A percentile compares a stretch with the other conserved stretches of the same genome.
phyloP scores from a whole-genome alignment of 2,329 filamentous ascomycete species.

The Spiromastix sp. region DNA sequence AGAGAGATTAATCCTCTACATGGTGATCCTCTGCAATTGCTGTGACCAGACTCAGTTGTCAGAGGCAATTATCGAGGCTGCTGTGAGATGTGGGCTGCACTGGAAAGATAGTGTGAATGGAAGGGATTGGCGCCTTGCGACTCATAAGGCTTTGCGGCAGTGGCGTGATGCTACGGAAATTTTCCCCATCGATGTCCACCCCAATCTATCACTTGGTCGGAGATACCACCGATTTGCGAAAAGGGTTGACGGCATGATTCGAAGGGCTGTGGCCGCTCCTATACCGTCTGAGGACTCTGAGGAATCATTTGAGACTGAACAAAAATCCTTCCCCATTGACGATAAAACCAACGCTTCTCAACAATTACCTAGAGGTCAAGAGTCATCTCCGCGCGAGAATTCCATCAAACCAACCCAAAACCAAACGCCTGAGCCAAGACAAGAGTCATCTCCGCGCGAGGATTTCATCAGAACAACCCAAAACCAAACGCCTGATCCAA shows the following conservation, averaged over 20 bases:
- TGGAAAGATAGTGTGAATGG: slow-evolving; percentile 18
- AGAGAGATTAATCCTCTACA: slow-evolving; percentile 27
- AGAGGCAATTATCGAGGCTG: slow-evolving; percentile 23
- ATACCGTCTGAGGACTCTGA: no score
- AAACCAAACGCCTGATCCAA: no score
- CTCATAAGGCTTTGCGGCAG: slow-evolving; percentile 12
- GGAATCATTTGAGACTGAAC: no score
- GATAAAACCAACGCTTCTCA: no score
- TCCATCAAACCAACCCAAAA: no score
- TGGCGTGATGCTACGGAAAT: slow-evolving; percentile 20
- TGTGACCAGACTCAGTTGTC: slow-evolving; percentile 22
- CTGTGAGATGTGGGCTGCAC: slow-evolving; percentile 26
- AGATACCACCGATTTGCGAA: slow-evolving; percentile 25
- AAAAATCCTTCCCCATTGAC: no score
- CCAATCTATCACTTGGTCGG: slow-evolving; percentile 18
- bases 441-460: no score
- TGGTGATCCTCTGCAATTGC: slow-evolving; percentile 29
- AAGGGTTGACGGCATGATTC: slow-evolving; percentile 18
- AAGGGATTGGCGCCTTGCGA: slow-evolving; percentile 17
- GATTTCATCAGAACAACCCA: no score
- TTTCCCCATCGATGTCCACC: slow-evolving; percentile 9
- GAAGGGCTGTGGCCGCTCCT: slow-evolving; percentile 2
- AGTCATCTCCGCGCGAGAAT: no score
- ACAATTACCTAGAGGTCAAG: no score
- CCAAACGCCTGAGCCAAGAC: no score